Percentiles rank a stretch among this genome's conserved stretches.
These are phyloP conservation scores for Salix brachista DNA, from an alignment of 345 rosid species.

Conservation along the genomic window DNA sequence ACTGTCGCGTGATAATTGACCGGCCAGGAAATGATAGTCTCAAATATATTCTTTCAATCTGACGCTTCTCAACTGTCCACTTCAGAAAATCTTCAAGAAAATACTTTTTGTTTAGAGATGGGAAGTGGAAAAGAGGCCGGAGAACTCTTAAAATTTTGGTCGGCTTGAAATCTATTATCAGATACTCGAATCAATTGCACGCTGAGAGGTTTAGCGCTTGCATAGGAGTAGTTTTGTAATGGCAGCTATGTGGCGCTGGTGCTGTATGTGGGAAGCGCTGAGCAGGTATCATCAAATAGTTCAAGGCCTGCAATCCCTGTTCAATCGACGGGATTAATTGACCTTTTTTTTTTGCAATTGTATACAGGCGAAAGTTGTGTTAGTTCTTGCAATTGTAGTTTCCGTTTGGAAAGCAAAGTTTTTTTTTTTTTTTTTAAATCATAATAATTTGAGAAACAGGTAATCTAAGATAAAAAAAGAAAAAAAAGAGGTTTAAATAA, in stretches of 20 bases:
- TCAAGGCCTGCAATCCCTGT: too few species aligned
- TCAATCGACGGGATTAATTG: too few species aligned
- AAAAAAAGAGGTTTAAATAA: too few species aligned
- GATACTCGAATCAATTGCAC: neutral
- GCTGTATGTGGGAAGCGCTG: neutral
- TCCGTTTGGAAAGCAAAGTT: too few species aligned
- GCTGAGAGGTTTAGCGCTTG: neutral
- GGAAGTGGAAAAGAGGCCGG: neutral
- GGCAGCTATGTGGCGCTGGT: neutral
- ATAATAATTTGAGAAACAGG: too few species aligned
- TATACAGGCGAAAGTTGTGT: too few species aligned
- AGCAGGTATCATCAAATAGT: neutral
- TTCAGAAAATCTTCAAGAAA: conserved; percentile 1
- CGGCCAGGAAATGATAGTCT: conserved; percentile 13
- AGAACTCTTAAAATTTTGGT: neutral
- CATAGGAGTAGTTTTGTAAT: neutral
- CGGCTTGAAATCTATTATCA: neutral
- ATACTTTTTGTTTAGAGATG: neutral
- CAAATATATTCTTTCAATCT: neutral
- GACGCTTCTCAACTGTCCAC: neutral
- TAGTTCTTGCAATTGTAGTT: too few species aligned
- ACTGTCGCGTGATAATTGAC: neutral
- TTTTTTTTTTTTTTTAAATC: too few species aligned
- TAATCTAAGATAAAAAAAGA: too few species aligned
- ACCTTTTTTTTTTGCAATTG: too few species aligned